Conservation (phyloP, 805 yeast species). For the Naumovozyma dairenensis region DNA sequence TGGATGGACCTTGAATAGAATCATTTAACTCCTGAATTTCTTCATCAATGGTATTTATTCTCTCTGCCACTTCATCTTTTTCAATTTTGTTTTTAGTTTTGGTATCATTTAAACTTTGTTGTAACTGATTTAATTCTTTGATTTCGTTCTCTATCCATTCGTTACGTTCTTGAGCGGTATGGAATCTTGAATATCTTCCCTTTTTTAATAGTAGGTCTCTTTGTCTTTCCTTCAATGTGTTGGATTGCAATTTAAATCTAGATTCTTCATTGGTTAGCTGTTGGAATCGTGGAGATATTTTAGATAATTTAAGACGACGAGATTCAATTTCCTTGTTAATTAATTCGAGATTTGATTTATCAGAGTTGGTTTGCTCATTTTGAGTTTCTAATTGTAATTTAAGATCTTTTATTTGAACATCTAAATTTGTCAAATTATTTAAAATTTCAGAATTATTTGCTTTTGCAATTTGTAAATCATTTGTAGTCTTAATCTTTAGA, state of each 20-base stretch:
- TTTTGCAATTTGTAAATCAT: slow-evolving; percentile 49
- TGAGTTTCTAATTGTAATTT: slow-evolving; percentile 29
- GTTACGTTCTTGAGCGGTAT: slow-evolving; percentile 49
- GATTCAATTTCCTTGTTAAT: slow-evolving; percentile 25
- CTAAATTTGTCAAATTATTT: slow-evolving; percentile 39
- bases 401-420: slow-evolving; percentile 37
- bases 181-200: slow-evolving; percentile 56
- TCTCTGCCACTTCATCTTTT: slow-evolving; percentile 9
- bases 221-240: slow-evolving; percentile 41
- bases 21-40: slow-evolving; percentile 30
- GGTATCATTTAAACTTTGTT: slow-evolving; percentile 20
- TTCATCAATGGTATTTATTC: slow-evolving; percentile 19
- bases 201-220: slow-evolving; percentile 58
- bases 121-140: slow-evolving; percentile 23
- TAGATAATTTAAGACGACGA: slow-evolving; percentile 31
- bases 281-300: slow-evolving; percentile 35
- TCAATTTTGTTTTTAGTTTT: slow-evolving; percentile 9
- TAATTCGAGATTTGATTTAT: slow-evolving; percentile 19
- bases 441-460: slow-evolving; percentile 40
- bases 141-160: slow-evolving; percentile 54
- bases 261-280: slow-evolving; percentile 34
- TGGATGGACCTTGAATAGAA: slow-evolving; percentile 30
- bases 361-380: slow-evolving; percentile 25
- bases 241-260: slow-evolving; percentile 31
- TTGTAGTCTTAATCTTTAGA: slow-evolving; percentile 37